These are phyloP conservation scores for Ambrosiella cleistominuta DNA, from an alignment of 2,329 filamentous ascomycete genomes.

Conservation along the genomic window DNA sequence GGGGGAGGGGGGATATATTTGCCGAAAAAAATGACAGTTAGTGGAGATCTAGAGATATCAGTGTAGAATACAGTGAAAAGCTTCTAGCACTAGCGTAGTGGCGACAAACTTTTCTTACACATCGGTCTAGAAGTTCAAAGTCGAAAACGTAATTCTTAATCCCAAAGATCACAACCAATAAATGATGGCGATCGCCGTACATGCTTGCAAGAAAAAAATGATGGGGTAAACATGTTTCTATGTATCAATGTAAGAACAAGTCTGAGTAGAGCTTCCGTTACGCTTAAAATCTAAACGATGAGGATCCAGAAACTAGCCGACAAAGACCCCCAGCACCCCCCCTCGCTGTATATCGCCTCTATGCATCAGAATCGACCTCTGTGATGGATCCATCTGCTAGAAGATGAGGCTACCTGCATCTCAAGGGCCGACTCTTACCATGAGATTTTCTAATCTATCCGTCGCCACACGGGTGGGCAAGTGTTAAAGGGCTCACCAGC, in stretches of 20 bases:
- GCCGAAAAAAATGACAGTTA: too few species aligned
- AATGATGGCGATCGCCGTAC: background rate
- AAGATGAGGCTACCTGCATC: background rate
- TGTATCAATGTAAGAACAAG: background rate
- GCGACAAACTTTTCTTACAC: background rate
- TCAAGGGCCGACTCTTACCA: background rate
- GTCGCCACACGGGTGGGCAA: background rate
- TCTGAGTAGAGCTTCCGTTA: background rate
- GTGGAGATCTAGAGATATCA: too few species aligned
- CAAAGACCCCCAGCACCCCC: background rate
- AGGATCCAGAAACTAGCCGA: background rate
- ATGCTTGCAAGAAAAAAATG: background rate
- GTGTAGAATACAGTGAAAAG: background rate
- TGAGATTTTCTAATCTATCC: background rate
- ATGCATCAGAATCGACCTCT: background rate
- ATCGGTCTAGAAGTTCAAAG: background rate
- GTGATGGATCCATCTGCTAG: background rate
- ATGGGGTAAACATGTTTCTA: background rate
- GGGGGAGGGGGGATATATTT: too few species aligned
- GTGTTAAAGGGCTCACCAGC: background rate
- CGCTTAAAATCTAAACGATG: background rate
- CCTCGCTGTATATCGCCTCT: background rate
- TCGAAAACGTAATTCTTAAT: background rate
- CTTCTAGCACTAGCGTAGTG: background rate
- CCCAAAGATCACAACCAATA: background rate